Conservation (phyloP, 2,329 filamentous ascomycete species). For the Colletotrichum lupini region DNA sequence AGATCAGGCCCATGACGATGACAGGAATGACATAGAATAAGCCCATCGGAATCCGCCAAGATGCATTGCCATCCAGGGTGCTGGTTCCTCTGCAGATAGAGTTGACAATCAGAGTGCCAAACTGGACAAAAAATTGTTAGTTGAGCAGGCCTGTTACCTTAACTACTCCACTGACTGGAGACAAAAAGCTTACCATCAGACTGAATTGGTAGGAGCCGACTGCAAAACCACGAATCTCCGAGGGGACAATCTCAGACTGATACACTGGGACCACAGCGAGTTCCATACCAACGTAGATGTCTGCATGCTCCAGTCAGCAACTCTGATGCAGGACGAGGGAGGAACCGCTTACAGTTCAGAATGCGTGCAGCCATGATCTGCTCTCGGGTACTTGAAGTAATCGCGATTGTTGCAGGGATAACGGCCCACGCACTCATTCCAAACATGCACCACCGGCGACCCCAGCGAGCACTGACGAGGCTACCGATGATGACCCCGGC, state of each 20-base stretch:
- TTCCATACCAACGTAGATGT: conserved; percentile 53
- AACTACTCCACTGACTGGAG: no score
- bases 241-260: conserved; percentile 49
- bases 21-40: conserved; percentile 47
- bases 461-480: conserved; percentile 44
- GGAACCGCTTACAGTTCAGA: conserved; percentile 42
- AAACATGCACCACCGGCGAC: conserved; percentile 50
- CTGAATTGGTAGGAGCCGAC: conserved; percentile 50
- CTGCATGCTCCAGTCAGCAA: conserved; percentile 1
- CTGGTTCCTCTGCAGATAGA: conserved; percentile 45
- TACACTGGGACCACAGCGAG: conserved; percentile 50
- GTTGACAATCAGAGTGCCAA: conserved; percentile 43
- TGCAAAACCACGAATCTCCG: conserved; percentile 44
- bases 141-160: not conserved
- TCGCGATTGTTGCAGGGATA: conserved; percentile 44
- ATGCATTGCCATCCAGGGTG: conserved; percentile 41
- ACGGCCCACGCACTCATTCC: conserved; percentile 50
- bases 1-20: conserved; percentile 42
- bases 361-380: conserved; percentile 50
- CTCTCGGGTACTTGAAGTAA: conserved; percentile 44
- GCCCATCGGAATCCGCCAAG: conserved; percentile 48
- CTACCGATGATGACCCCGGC: conserved; percentile 41
- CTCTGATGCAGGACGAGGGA: no score
- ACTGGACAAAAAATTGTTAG: not conserved
- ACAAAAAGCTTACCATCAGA: conserved; percentile 36